Conservation (phyloP, 257 asterid species). For the Linderniella brevidens region DNA sequence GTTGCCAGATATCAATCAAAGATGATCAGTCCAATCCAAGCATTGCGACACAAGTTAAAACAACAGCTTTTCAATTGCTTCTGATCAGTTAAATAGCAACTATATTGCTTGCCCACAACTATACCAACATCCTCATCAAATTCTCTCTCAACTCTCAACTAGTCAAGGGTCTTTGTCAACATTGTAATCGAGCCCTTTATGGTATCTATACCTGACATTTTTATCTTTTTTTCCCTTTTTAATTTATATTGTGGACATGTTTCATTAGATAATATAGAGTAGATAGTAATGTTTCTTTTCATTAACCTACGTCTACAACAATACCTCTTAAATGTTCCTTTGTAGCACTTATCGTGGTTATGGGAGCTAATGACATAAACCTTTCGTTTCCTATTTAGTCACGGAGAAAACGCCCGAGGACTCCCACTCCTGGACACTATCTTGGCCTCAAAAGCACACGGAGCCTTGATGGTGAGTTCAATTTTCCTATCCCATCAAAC, state of each 20-base stretch:
- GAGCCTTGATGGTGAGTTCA: slow-evolving; percentile 47
- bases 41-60: slow-evolving; percentile 93
- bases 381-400: slow-evolving; percentile 21
- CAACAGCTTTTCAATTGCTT: slow-evolving; percentile 90
- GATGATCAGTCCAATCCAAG: slow-evolving; percentile 94
- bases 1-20: slow-evolving; percentile 80
- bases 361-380: slow-evolving; percentile 9
- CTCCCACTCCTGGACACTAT: slow-evolving; percentile 98
- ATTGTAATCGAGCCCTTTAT: slow-evolving; percentile 74
- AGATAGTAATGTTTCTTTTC: background rate
- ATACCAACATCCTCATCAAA: slow-evolving; percentile 86
- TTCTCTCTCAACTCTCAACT: slow-evolving; percentile 61
- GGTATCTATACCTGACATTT: slow-evolving; percentile 69
- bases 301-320: too few species aligned
- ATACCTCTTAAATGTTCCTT: background rate
- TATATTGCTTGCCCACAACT: slow-evolving; percentile 73
- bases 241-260: background rate
- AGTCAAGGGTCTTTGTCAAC: slow-evolving; percentile 91
- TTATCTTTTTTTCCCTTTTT: slow-evolving; percentile 10
- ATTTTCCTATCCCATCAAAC: background rate
- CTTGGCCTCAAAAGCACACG: slow-evolving; percentile 86
- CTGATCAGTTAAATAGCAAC: slow-evolving; percentile 94
- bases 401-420: slow-evolving; percentile 51
- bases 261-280: background rate
- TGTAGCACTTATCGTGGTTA: background rate